Evolutionary conservation across 2,329 filamentous ascomycete species (phyloP).

Genomic region (Pseudogymnoascus sp.): DNA sequence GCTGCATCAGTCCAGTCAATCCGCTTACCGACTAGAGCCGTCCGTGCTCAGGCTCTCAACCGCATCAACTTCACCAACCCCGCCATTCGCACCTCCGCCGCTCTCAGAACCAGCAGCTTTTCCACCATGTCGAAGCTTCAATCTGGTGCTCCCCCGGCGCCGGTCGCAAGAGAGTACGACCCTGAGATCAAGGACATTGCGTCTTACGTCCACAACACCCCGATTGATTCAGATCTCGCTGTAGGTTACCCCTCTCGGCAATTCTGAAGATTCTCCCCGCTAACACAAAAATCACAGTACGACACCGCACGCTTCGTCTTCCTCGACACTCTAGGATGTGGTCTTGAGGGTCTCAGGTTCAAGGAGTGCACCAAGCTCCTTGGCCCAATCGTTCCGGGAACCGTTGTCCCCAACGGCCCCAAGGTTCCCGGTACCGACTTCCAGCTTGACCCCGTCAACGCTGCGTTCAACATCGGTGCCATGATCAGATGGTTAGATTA

Average conservation of each 20-base stretch:
- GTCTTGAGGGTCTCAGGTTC: conserved; percentile 90
- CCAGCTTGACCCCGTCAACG: conserved; percentile 90
- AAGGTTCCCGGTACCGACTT: conserved; percentile 87
- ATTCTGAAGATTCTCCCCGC: conserved; percentile 9
- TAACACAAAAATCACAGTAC: conserved; percentile 49
- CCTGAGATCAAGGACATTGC: conserved; percentile 94
- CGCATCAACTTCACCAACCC: background rate
- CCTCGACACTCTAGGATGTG: conserved; percentile 93
- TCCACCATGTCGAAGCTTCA: conserved; percentile 31
- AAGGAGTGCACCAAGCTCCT: conserved; percentile 93
- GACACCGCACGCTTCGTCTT: conserved; percentile 96
- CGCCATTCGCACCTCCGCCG: background rate
- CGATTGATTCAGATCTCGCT: conserved; percentile 84
- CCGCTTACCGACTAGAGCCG: conserved; percentile 1
- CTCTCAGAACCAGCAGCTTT: conserved; percentile 18
- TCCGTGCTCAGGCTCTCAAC: conserved; percentile 3
- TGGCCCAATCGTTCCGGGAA: conserved; percentile 84
- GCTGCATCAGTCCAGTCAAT: conserved; percentile 4
- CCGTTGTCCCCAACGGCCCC: conserved; percentile 82
- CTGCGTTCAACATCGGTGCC: conserved; percentile 96
- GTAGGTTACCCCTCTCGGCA: conserved; percentile 44
- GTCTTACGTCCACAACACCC: conserved; percentile 85
- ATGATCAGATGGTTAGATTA: conserved; percentile 99
- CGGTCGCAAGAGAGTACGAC: conserved; percentile 62
- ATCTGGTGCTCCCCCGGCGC: conserved; percentile 41